A percentile compares a stretch with the other conserved stretches of the same genome.
These are phyloP conservation scores for Phaeolepiota aurea DNA, from an alignment of 768 basidiomycete genomes.

Conservation along the genomic window DNA sequence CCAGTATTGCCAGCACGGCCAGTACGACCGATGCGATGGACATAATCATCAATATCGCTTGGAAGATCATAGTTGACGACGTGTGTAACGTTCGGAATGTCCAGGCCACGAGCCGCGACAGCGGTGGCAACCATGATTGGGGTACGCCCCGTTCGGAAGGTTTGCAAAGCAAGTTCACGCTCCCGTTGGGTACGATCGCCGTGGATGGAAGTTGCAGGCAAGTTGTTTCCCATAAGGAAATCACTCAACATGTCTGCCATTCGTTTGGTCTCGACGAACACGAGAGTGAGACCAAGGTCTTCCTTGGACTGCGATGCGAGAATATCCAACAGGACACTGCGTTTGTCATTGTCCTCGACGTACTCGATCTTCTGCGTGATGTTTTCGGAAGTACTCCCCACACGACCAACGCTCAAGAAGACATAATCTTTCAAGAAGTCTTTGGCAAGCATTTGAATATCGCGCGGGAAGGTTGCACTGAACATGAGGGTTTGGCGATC, in stretches of 20 bases:
- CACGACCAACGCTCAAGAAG: conserved; percentile 97
- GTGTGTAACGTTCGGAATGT: conserved; percentile 98
- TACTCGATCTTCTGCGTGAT: conserved; percentile 99
- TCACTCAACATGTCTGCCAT: conserved; percentile 99
- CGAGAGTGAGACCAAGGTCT: conserved; percentile 71
- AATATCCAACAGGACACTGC: conserved; percentile 91
- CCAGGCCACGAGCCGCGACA: conserved; percentile 96
- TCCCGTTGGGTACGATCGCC: conserved; percentile 97
- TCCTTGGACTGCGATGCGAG: conserved; percentile 68
- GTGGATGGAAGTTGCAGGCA: conserved; percentile 94
- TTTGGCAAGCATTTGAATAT: conserved; percentile 93
- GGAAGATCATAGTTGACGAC: conserved; percentile 98
- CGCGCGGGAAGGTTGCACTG: conserved; percentile 97
- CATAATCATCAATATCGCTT: conserved; percentile 97
- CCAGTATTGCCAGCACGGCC: conserved; percentile 99
- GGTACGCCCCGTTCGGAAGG: conserved; percentile 91
- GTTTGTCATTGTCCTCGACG: conserved; percentile 95
- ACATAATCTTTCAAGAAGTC: conserved; percentile 98
- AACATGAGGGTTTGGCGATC: conserved; percentile 99
- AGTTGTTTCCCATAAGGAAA: conserved; percentile 75
- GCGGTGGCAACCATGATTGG: conserved; percentile 98
- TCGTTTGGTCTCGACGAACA: conserved; percentile 99
- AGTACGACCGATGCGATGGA: conserved; percentile 96
- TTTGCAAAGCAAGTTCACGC: conserved; percentile 90
- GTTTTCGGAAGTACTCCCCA: conserved; percentile 98